phyloP scores from a whole-genome alignment of 352 stramenopile genomes.

The Paralagenidium karlingii region DNA sequence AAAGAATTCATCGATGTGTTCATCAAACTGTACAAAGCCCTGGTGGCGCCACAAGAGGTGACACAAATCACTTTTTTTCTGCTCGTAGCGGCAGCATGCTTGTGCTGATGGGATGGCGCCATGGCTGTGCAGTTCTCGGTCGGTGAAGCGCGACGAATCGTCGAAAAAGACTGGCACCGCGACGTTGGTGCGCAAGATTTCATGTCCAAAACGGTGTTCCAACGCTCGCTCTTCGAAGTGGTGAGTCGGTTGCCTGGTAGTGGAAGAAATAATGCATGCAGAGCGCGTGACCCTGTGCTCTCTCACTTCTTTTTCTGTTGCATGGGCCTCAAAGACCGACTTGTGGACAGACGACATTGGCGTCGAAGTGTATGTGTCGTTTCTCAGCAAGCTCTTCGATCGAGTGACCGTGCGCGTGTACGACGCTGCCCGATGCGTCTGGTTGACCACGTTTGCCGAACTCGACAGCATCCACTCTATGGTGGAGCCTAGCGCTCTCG shows the following conservation, averaged over 20 bases:
- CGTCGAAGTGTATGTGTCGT: conserved; percentile 40
- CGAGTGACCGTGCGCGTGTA: conserved; percentile 66
- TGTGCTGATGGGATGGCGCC: neutral
- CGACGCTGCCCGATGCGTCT: conserved; percentile 46
- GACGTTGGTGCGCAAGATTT: conserved; percentile 25
- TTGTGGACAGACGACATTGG: conserved; percentile 68
- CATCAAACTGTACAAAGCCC: conserved; percentile 72
- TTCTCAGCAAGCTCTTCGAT: conserved; percentile 65
- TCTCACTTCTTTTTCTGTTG: neutral
- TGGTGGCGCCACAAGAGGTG: conserved; percentile 45
- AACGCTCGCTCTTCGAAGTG: conserved; percentile 63
- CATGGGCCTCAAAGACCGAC: conserved; percentile 37
- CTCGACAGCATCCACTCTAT: conserved; percentile 61
- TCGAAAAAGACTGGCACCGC: conserved; percentile 60
- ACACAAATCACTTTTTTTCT: neutral
- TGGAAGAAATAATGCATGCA: neutral
- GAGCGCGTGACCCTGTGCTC: neutral
- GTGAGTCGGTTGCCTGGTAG: conserved; percentile 11
- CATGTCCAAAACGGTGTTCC: conserved; percentile 53
- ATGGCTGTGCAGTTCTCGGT: conserved; percentile 33
- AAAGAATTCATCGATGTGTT: conserved; percentile 68
- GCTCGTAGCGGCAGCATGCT: too few relatives aligned
- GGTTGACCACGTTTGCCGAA: conserved; percentile 59
- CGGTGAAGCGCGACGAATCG: conserved; percentile 47
- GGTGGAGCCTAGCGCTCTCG: conserved; percentile 18